These are phyloP conservation scores for Henckelia pumila DNA, from an alignment of 257 asterid genomes.

Conservation along the genomic window DNA sequence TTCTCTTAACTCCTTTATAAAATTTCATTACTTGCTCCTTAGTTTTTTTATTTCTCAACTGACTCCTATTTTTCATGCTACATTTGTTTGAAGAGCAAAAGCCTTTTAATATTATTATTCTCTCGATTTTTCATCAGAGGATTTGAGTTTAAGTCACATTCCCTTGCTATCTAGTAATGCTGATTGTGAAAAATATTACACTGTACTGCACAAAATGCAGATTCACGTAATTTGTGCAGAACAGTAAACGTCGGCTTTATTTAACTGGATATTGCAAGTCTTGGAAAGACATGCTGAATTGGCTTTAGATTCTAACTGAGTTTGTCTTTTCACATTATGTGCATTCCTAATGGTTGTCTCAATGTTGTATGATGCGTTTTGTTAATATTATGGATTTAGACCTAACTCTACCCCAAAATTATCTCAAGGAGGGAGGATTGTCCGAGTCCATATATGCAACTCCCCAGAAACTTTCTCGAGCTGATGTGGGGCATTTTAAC, in stretches of 20 bases:
- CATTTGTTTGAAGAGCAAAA: not conserved
- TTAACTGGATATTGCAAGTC: not conserved
- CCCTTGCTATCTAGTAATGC: not conserved
- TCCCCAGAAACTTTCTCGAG: too few species aligned
- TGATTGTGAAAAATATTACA: not conserved
- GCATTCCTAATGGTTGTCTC: too few species aligned
- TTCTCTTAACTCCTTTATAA: constrained; percentile 4
- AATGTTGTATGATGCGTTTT: not conserved
- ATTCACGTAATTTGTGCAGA: not conserved
- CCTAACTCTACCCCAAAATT: too few species aligned
- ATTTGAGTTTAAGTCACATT: not conserved
- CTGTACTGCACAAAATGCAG: not conserved
- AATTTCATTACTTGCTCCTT: not conserved
- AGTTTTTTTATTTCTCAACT: not conserved
- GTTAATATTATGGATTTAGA: too few species aligned
- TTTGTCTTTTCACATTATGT: not conserved
- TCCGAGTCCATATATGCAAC: too few species aligned
- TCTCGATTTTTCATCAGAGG: not conserved
- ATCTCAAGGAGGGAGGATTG: too few species aligned
- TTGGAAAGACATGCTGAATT: not conserved
- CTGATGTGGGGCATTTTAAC: too few species aligned
- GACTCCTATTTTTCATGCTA: not conserved
- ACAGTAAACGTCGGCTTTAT: too few species aligned
- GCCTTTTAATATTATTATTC: not conserved
- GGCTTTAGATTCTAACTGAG: not conserved